A percentile compares a stretch with the other conserved stretches of the same genome.
phyloP scores from a whole-genome alignment of 352 stramenopile genomes.

The Phytophthora tentaculata region DNA sequence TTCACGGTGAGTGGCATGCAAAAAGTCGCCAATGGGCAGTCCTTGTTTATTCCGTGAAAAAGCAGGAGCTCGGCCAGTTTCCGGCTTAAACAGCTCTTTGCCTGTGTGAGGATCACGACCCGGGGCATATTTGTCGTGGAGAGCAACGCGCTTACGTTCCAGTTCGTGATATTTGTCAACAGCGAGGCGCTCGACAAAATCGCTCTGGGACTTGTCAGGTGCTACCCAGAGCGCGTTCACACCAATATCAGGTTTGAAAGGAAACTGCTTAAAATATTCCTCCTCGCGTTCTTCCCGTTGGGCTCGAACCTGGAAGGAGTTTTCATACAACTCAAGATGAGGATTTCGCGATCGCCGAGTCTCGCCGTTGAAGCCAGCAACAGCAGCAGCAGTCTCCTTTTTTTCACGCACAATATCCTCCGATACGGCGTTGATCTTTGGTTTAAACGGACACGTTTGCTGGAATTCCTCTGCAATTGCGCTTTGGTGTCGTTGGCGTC shows the following conservation, averaged over 20 bases:
- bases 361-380: conserved; percentile 24
- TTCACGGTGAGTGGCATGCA: conserved; percentile 69
- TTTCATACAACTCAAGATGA: conserved; percentile 74
- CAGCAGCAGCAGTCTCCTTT: conserved; percentile 48
- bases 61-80: conserved; percentile 62
- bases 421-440: conserved; percentile 76
- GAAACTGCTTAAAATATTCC: conserved; percentile 66
- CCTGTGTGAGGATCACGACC: conserved; percentile 67
- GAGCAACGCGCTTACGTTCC: conserved; percentile 56
- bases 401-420: conserved; percentile 81
- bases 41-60: conserved; percentile 78
- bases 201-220: conserved; percentile 40
- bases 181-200: conserved; percentile 73
- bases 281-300: conserved; percentile 54
- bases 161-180: conserved; percentile 74
- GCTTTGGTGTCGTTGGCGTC: conserved; percentile 59
- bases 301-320: conserved; percentile 58
- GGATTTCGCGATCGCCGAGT: conserved; percentile 48
- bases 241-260: conserved; percentile 84
- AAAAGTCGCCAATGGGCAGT: conserved; percentile 78
- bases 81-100: conserved; percentile 71
- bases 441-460: conserved; percentile 70
- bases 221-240: conserved; percentile 71
- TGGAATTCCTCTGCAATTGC: conserved; percentile 72
- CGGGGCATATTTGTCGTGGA: conserved; percentile 71